Conservation (phyloP, 2,329 filamentous ascomycete genomes). For the Colletotrichum sp. region DNA sequence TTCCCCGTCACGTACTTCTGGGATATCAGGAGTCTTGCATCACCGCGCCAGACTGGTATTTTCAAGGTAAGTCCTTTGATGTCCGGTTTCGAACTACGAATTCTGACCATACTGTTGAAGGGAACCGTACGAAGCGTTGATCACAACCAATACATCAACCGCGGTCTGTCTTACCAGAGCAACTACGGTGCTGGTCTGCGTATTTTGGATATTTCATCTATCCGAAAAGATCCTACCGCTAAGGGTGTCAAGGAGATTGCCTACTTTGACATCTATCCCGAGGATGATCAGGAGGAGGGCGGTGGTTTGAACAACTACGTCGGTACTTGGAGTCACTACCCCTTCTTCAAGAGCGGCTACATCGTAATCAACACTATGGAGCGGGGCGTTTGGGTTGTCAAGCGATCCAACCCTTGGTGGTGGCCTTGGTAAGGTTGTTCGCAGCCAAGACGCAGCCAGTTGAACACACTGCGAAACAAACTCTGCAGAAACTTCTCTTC, state of each 20-base stretch:
- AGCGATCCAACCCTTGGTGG: constrained; percentile 24
- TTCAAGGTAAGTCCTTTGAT: not conserved
- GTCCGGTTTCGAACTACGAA: fast-evolving
- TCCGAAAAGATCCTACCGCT: constrained; percentile 46
- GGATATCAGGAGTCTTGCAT: constrained; percentile 47
- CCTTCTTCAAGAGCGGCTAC: constrained; percentile 42
- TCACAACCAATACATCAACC: constrained; percentile 53
- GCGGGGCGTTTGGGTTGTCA: constrained; percentile 42
- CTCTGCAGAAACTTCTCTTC: not conserved
- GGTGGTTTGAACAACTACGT: constrained; percentile 38
- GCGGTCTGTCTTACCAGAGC: constrained; percentile 51
- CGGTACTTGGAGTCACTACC: constrained; percentile 49
- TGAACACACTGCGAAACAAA: not conserved
- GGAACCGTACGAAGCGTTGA: constrained; percentile 45
- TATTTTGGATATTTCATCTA: constrained; percentile 39
- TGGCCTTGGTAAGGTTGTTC: not conserved
- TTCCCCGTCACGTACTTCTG: constrained; percentile 57
- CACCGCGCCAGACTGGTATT: not conserved
- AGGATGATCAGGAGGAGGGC: constrained; percentile 18
- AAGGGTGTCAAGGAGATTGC: constrained; percentile 43
- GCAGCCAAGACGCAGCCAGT: not conserved
- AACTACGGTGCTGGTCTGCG: constrained; percentile 55
- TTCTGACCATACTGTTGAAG: constrained; percentile 46
- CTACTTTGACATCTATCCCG: constrained; percentile 22
- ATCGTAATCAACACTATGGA: constrained; percentile 56